These are phyloP conservation scores for Penicillium concentricum DNA, from an alignment of 2,329 filamentous ascomycete species.

Conservation along the genomic window DNA sequence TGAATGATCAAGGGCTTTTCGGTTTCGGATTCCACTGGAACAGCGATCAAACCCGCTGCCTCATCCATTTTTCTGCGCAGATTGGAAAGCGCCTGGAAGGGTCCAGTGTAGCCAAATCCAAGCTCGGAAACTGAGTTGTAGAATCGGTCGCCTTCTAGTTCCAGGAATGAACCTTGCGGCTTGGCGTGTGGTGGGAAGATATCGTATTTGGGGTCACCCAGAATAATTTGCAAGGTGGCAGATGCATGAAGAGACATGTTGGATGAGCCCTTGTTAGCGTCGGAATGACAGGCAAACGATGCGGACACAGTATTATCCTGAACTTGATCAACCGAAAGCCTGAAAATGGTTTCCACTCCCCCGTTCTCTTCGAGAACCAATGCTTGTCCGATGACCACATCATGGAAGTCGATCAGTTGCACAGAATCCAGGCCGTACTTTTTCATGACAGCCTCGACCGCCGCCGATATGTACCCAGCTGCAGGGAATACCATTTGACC, in stretches of 20 bases:
- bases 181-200: conserved; percentile 5
- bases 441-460: conserved; percentile 23
- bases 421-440: conserved; percentile 15
- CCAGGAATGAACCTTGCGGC: conserved; percentile 7
- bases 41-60: conserved; percentile 18
- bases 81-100: conserved; percentile 21
- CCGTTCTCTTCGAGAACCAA: conserved; percentile 26
- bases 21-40: conserved; percentile 2
- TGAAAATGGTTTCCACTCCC: conserved; percentile 21
- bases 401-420: conserved; percentile 24
- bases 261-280: conserved; percentile 15
- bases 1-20: conserved; percentile 14
- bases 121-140: conserved; percentile 25
- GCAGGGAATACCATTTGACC: conserved; percentile 33
- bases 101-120: conserved; percentile 28
- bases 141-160: conserved; percentile 24
- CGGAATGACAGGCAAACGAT: conserved; percentile 21
- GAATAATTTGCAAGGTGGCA: conserved; percentile 7
- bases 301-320: conserved; percentile 3
- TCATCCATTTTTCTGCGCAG: conserved; percentile 21
- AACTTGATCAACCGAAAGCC: conserved; percentile 16
- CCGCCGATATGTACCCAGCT: conserved; percentile 30
- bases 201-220: conserved; percentile 10
- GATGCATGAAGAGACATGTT: conserved; percentile 19
- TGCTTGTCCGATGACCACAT: conserved; percentile 26